These are phyloP conservation scores for Saussurea involucrata DNA, from an alignment of 129 eudicot species.

Conservation along the genomic window DNA sequence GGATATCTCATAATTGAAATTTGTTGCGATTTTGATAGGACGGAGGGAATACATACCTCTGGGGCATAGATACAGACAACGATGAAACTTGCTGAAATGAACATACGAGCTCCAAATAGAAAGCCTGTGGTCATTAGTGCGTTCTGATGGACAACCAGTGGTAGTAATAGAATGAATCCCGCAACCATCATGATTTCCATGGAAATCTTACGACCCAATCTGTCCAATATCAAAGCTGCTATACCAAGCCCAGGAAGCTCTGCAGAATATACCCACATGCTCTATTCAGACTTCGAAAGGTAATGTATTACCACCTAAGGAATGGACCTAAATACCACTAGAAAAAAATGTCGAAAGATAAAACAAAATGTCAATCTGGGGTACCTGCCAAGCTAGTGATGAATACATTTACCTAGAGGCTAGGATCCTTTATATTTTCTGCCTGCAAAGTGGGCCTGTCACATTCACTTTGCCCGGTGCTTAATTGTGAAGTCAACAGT, in stretches of 20 bases:
- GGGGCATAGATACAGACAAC: slow-evolving; percentile 49
- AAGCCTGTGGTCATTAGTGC: slow-evolving; percentile 38
- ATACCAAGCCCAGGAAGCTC: slow-evolving; percentile 74
- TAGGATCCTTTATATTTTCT: slow-evolving; percentile 28
- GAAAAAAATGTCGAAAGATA: background rate
- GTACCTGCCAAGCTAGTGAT: slow-evolving; percentile 49
- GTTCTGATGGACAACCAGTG: slow-evolving; percentile 46
- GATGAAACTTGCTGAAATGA: slow-evolving; percentile 44
- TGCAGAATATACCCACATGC: slow-evolving; percentile 11
- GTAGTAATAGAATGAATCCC: slow-evolving; percentile 45
- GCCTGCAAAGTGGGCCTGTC: slow-evolving; percentile 4
- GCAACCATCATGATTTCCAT: slow-evolving; percentile 54
- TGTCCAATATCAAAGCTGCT: slow-evolving; percentile 59
- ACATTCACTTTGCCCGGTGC: slow-evolving; percentile 40
- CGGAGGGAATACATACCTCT: slow-evolving; percentile 41
- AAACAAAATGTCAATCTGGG: background rate
- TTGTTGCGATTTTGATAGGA: background rate
- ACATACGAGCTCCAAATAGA: slow-evolving; percentile 65
- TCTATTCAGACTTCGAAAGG: background rate
- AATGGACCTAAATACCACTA: background rate
- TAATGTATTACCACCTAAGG: background rate
- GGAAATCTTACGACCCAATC: slow-evolving; percentile 60
- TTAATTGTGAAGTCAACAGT: slow-evolving; percentile 60
- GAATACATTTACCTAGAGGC: slow-evolving; percentile 46
- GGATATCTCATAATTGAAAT: background rate